Conservation (phyloP, 441 rosid species). For the Cnidoscolus chayamansa region DNA sequence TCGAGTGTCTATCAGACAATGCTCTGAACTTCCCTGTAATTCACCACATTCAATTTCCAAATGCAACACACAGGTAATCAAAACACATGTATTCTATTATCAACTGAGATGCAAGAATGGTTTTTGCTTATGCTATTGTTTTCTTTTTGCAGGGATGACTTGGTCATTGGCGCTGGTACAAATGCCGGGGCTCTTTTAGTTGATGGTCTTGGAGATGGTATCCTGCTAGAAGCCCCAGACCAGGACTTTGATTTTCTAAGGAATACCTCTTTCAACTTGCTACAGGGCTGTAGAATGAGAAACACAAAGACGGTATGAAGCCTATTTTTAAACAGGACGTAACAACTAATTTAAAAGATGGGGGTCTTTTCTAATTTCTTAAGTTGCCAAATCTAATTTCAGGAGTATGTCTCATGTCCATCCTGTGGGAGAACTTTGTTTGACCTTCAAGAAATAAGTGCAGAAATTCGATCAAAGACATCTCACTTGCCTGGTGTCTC, state of each 20-base stretch:
- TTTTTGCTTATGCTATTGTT: conserved; percentile 16
- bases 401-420: conserved; percentile 98
- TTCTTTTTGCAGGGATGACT: conserved; percentile 63
- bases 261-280: conserved; percentile 82
- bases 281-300: conserved; percentile 99
- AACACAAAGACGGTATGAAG: conserved; percentile 85
- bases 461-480: conserved; percentile 88
- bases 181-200: conserved; percentile 81
- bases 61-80: conserved; percentile 65
- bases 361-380: background rate
- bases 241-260: conserved; percentile 89
- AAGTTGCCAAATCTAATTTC: conserved; percentile 22
- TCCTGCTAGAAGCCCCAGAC: conserved; percentile 74
- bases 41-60: conserved; percentile 84
- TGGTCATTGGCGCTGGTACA: conserved; percentile 85
- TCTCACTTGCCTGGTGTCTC: conserved; percentile 97
- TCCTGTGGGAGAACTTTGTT: conserved; percentile 98
- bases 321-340: background rate
- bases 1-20: conserved; percentile 74
- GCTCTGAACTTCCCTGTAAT: conserved; percentile 70
- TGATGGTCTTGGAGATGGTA: conserved; percentile 96
- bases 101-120: conserved; percentile 10
- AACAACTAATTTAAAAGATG: background rate
- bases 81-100: conserved; percentile 6
- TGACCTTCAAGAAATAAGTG: conserved; percentile 94